phyloP scores from a whole-genome alignment of 1,139 yeast species.

The Sugiyamaella grinbergsii region DNA sequence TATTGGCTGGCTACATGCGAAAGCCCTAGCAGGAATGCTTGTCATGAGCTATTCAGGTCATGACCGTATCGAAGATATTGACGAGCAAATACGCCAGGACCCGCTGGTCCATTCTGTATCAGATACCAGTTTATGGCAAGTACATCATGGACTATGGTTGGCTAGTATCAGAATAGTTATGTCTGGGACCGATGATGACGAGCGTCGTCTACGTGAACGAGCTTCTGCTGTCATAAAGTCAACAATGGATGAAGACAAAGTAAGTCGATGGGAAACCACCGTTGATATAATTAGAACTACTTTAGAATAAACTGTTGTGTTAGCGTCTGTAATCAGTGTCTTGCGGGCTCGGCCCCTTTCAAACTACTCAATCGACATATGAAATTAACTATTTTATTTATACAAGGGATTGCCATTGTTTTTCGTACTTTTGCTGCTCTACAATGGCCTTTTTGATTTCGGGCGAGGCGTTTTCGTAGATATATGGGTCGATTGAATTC shows the following conservation, averaged over 20 bases:
- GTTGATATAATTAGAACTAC: constrained; percentile 41
- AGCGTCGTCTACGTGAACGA: constrained; percentile 38
- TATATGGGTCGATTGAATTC: constrained; percentile 54
- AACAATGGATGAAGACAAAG: constrained; percentile 34
- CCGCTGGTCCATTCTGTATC: constrained; percentile 40
- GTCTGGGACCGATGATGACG: constrained; percentile 42
- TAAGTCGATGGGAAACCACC: constrained; percentile 45
- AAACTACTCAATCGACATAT: neutral
- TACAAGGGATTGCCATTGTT: constrained; percentile 25
- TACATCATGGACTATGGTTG: constrained; percentile 48
- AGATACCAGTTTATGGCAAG: constrained; percentile 47
- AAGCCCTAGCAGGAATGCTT: constrained; percentile 48
- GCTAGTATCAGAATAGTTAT: constrained; percentile 43
- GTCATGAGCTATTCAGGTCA: constrained; percentile 48
- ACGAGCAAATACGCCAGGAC: constrained; percentile 33
- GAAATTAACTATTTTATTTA: constrained; percentile 1
- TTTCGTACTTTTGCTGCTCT: constrained; percentile 64
- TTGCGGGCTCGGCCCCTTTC: neutral
- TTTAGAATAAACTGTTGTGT: constrained; percentile 15
- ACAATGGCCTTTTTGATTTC: constrained; percentile 62
- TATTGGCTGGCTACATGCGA: constrained; percentile 47
- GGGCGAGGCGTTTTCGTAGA: constrained; percentile 60
- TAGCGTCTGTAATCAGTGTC: too few species aligned
- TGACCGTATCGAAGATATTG: constrained; percentile 40
- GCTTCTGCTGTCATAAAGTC: constrained; percentile 39